Evolutionary conservation across 805 yeast species (phyloP).

Genomic region (Suhomyces emberorum): DNA sequence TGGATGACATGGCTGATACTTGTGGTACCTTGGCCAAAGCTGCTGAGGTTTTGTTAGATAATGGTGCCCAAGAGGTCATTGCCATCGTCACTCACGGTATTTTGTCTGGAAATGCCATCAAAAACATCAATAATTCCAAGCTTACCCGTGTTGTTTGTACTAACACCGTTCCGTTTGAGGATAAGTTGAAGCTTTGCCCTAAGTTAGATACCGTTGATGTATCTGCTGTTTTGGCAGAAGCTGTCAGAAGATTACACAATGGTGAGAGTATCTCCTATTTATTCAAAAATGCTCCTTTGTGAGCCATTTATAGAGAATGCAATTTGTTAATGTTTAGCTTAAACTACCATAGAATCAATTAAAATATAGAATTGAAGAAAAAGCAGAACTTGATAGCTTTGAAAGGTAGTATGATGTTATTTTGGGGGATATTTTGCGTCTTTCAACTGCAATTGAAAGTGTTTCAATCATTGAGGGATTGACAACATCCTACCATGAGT

Average conservation of each 20-base stretch:
- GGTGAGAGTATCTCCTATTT: slow-evolving; percentile 83
- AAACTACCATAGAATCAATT: too few species aligned
- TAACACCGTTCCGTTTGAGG: slow-evolving; percentile 75
- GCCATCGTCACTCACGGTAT: slow-evolving; percentile 85
- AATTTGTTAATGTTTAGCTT: too few species aligned
- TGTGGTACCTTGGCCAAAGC: slow-evolving; percentile 86
- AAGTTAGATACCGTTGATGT: slow-evolving; percentile 68
- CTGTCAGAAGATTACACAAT: slow-evolving; percentile 79
- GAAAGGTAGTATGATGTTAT: too few species aligned
- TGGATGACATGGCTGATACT: slow-evolving; percentile 89
- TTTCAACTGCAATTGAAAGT: too few species aligned
- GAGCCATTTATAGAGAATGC: too few species aligned
- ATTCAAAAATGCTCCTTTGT: slow-evolving; percentile 61
- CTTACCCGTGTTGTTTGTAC: slow-evolving; percentile 73
- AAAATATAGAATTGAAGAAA: too few species aligned
- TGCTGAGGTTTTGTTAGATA: slow-evolving; percentile 66
- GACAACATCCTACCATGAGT: too few species aligned
- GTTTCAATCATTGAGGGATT: too few species aligned
- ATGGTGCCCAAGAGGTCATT: slow-evolving; percentile 68
- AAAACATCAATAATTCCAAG: slow-evolving; percentile 65
- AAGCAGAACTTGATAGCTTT: too few species aligned
- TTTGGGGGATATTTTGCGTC: too few species aligned
- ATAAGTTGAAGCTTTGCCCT: slow-evolving; percentile 55
- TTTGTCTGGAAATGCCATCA: slow-evolving; percentile 69
- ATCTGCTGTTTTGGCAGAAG: slow-evolving; percentile 73